These are phyloP conservation scores for Glycine soja DNA, from an alignment of 306 rosid genomes.

Conservation along the genomic window DNA sequence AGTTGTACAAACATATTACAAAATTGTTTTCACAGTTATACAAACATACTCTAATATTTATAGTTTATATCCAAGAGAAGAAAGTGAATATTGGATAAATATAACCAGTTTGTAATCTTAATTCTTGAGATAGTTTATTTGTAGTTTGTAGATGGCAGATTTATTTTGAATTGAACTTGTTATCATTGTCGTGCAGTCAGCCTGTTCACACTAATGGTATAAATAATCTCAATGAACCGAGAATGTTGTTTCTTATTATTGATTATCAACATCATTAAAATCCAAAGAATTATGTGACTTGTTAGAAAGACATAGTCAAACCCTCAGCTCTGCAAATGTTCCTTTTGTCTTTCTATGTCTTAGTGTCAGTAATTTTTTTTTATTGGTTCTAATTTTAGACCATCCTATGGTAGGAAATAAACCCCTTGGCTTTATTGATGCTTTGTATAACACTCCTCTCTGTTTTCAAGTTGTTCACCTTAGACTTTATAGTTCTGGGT, in stretches of 20 bases:
- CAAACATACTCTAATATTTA: too few relatives aligned
- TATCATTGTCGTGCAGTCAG: slow-evolving; percentile 13
- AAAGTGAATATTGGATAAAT: slow-evolving; percentile 40
- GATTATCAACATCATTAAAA: slow-evolving; percentile 15
- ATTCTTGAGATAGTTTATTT: slow-evolving; percentile 21
- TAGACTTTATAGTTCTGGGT: slow-evolving; percentile 34
- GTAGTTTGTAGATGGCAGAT: slow-evolving; percentile 20
- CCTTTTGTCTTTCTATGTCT: slow-evolving; percentile 1
- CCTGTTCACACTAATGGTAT: slow-evolving; percentile 16
- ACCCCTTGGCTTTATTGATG: slow-evolving; percentile 25
- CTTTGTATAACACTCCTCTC: slow-evolving; percentile 36
- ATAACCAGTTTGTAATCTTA: slow-evolving; percentile 37
- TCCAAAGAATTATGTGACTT: slow-evolving; percentile 27
- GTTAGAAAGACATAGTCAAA: slow-evolving; percentile 29
- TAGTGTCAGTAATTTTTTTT: slow-evolving; percentile 15
- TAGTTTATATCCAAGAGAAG: slow-evolving; percentile 32
- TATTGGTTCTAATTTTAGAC: slow-evolving; percentile 28
- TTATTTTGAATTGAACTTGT: slow-evolving; percentile 29
- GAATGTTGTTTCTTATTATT: slow-evolving; percentile 15
- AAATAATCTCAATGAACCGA: not conserved
- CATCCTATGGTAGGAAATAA: slow-evolving; percentile 11
- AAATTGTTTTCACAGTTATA: too few relatives aligned
- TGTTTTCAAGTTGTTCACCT: slow-evolving; percentile 29
- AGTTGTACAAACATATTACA: too few relatives aligned
- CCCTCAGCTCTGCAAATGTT: not conserved